Base-by-base conservation (phyloP, 768 basidiomycete genomes). In the Boletus vinaceobasis region DNA sequence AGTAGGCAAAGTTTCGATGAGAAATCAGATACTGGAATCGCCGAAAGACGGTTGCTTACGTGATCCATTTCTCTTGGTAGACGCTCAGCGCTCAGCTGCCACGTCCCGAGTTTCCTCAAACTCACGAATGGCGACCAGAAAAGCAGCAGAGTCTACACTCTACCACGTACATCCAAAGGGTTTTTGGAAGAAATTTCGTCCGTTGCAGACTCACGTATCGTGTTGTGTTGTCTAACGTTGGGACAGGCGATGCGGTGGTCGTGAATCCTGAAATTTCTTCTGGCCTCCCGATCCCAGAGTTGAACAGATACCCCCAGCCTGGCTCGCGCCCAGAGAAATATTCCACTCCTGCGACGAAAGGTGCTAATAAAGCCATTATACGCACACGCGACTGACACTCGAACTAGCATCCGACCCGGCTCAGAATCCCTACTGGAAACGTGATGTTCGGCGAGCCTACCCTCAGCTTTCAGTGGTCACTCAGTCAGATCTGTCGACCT, bases 101-200 rank as follows among this genome's bases (percentile, higher is more conserved):
- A 10, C 21, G 42, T 40, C 50, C 51, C 40, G 45, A 39, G 37
- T 45, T 65, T 47, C 37, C 47, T 52, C 27, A n/a, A 33, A 50
- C 56, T 62, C 53, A 59, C 61, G 70, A 70, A 88, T 88, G 86
- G 84, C 88, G 54, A 80, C 80, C 57, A 88, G 83, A 76, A 91
- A 85, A 74, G 84, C 79, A 29, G 90, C 92, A 60, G 92, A 97
- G 67, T 86, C 88, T 36, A 94, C 90, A 3, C 80, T 93, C 43
- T 97, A 97, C 73, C 94, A 97, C 68, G 82, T 93, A 63, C 84
- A 82, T 64, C 86, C 89, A 26, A 85, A 87, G 72, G 93, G 94
- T 9, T 95, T 96, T 71, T 96, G 94, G 94, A 96, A 95, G 83
- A 93, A 89, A 77, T 93, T 97, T 67, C 84, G 93, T 93, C 63